Evolutionary conservation across 768 basidiomycete species (phyloP).

Genomic region (Leucocoprinus leucothites): DNA sequence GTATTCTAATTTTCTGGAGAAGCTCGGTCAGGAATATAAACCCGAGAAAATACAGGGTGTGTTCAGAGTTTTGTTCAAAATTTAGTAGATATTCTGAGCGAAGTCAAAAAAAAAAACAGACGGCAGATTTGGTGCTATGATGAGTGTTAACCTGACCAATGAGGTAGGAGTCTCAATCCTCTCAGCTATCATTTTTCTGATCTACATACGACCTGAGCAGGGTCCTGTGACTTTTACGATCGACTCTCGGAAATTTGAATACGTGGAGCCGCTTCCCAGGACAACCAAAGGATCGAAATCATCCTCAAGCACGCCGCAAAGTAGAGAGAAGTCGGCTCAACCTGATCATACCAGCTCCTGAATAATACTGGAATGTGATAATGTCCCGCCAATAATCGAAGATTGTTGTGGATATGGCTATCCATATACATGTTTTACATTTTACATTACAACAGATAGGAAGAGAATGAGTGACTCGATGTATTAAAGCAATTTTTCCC

Average conservation of each 20-base stretch:
- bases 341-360: no score
- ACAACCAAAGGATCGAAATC: slow-evolving; percentile 7
- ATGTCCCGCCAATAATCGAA: no score
- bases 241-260: slow-evolving; percentile 79
- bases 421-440: no score
- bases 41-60: slow-evolving; percentile 79
- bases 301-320: background rate
- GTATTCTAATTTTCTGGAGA: slow-evolving; percentile 72
- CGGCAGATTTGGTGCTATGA: slow-evolving; percentile 96
- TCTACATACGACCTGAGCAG: slow-evolving; percentile 28
- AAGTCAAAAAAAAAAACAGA: slow-evolving; percentile 50
- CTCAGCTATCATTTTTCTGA: background rate
- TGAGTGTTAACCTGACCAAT: slow-evolving; percentile 84
- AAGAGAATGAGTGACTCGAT: no score
- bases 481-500: no score
- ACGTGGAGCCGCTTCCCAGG: slow-evolving; percentile 30
- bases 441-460: no score
- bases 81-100: no score
- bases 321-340: background rate
- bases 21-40: slow-evolving; percentile 63
- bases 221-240: slow-evolving; percentile 85
- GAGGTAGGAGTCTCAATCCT: slow-evolving; percentile 51
- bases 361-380: no score
- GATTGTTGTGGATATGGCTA: no score
- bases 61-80: no score